Percentiles rank a stretch among this genome's conserved stretches.
Conservation (phyloP, 148 eudicot genomes). For the Limonium bicolor region DNA sequence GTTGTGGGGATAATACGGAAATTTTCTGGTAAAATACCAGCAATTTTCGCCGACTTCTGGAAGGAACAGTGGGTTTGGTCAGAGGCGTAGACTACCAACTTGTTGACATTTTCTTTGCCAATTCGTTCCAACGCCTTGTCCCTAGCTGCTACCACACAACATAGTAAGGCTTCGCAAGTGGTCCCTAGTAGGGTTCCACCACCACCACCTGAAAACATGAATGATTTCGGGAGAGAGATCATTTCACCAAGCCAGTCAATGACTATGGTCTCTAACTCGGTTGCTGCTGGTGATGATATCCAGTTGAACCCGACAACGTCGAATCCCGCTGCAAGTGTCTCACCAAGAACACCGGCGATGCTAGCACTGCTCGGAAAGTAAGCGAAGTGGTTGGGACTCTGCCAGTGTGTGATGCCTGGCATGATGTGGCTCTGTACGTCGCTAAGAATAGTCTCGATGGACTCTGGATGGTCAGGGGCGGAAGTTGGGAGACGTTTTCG, state of each 20-base stretch:
- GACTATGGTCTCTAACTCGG: slow-evolving; percentile 25
- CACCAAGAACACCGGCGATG: slow-evolving; percentile 23
- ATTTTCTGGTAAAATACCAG: slow-evolving; percentile 31
- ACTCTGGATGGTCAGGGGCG: slow-evolving; percentile 19
- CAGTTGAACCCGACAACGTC: slow-evolving; percentile 33
- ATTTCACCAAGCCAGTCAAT: slow-evolving; percentile 27
- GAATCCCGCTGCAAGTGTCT: slow-evolving; percentile 20
- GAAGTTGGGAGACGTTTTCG: slow-evolving; percentile 12
- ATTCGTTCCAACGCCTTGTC: slow-evolving; percentile 12
- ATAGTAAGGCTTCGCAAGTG: slow-evolving; percentile 34
- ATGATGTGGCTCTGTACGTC: slow-evolving; percentile 20
- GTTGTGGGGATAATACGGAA: slow-evolving; percentile 22
- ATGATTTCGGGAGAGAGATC: slow-evolving; percentile 21
- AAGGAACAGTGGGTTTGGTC: slow-evolving; percentile 41
- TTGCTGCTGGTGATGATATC: slow-evolving; percentile 30
- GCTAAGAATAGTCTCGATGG: slow-evolving; percentile 25
- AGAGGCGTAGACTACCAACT: slow-evolving; percentile 35
- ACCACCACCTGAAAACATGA: slow-evolving; percentile 14
- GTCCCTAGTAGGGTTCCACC: slow-evolving; percentile 47
- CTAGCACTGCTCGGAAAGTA: slow-evolving; percentile 28
- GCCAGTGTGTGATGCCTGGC: slow-evolving; percentile 32
- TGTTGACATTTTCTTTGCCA: slow-evolving; percentile 19
- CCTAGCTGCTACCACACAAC: slow-evolving; percentile 25
- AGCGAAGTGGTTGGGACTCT: slow-evolving; percentile 29
- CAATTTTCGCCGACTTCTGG: slow-evolving; percentile 31